Conservation (phyloP, 2,329 filamentous ascomycete species). For the Claviceps pusilla region DNA sequence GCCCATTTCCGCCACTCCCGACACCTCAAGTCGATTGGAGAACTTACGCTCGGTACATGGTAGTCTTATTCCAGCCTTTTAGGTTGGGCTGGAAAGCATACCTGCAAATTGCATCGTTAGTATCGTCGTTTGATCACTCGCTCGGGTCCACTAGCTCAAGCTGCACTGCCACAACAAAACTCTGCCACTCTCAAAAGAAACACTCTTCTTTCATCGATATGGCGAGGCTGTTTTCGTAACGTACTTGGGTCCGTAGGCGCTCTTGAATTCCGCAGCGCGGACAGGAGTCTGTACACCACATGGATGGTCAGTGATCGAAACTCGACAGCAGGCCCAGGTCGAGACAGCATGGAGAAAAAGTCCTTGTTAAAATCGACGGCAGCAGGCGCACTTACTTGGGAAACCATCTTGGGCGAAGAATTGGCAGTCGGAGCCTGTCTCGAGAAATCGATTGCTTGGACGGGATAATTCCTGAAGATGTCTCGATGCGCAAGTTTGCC, state of each 20-base stretch:
- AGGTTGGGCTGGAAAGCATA: constrained; percentile 45
- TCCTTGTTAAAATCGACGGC: neutral
- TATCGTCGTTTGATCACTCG: neutral
- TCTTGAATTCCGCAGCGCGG: constrained; percentile 39
- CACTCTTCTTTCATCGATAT: neutral
- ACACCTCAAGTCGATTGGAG: neutral
- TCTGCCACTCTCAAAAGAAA: neutral
- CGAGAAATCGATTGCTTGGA: constrained; percentile 23
- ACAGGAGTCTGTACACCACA: constrained; percentile 26
- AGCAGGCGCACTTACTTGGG: constrained; percentile 18
- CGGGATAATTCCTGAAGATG: constrained; percentile 5
- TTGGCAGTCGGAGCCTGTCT: constrained; percentile 16
- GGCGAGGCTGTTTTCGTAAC: constrained; percentile 7
- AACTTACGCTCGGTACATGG: constrained; percentile 37
- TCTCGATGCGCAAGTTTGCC: constrained; percentile 20
- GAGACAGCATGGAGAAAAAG: neutral
- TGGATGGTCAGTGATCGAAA: constrained; percentile 16
- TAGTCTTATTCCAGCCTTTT: constrained; percentile 30
- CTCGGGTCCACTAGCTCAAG: neutral
- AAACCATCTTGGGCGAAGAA: constrained; percentile 24
- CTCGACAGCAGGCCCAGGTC: neutral
- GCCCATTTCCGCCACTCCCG: neutral
- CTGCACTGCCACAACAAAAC: neutral
- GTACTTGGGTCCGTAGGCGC: constrained; percentile 53
- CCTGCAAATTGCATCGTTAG: constrained; percentile 26